Conservation (phyloP, 2,329 filamentous ascomycete genomes). For the Dothiorella sarmentorum region DNA sequence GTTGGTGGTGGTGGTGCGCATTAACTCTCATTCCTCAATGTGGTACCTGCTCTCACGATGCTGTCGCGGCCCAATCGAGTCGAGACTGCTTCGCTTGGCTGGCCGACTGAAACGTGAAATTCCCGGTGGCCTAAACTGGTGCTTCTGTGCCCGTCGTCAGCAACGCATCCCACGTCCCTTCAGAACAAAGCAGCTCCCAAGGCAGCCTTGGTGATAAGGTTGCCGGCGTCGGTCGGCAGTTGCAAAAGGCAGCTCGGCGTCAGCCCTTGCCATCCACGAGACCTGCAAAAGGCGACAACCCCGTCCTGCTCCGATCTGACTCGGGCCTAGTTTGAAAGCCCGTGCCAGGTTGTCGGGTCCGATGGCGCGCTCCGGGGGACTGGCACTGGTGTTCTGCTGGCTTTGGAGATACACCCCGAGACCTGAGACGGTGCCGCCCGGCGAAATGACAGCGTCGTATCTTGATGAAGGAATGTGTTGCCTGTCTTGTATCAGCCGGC, state of each 20-base stretch:
- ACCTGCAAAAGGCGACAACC: conserved; percentile 10
- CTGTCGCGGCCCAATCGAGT: conserved; percentile 4
- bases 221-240: neutral
- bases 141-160: no score
- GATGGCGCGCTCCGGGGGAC: conserved; percentile 7
- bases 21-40: neutral
- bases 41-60: neutral
- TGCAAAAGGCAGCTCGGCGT: neutral
- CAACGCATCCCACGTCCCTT: no score
- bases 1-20: conserved; percentile 1
- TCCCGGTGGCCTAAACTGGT: no score
- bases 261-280: conserved; percentile 15
- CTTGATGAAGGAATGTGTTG: conserved; percentile 10
- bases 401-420: neutral
- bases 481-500: no score
- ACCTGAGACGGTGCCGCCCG: neutral
- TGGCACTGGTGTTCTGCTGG: conserved; percentile 13
- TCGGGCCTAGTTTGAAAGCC: conserved; percentile 4
- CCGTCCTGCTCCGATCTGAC: conserved; percentile 6
- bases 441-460: conserved; percentile 9
- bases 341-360: conserved; percentile 10
- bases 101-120: neutral
- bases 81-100: conserved; percentile 4
- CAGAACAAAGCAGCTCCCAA: no score
- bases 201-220: conserved; percentile 1